Evolutionary conservation across 2,329 filamentous ascomycete genomes (phyloP), one percentile per base, ranked within the genome.

Genomic region (Didymellaceae sp.): DNA sequence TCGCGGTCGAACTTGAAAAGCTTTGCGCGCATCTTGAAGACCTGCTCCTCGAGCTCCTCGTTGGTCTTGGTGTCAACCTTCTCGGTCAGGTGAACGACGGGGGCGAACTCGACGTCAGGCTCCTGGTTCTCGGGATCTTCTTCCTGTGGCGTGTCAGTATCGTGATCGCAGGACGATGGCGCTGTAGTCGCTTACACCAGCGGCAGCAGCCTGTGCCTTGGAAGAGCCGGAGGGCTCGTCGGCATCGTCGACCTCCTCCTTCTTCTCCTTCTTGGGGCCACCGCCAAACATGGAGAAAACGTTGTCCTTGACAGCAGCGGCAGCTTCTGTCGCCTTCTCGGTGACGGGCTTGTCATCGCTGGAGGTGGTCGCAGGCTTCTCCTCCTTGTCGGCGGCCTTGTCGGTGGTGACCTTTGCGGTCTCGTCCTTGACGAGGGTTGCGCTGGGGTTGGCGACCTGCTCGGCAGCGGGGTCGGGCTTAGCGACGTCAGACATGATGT

Each of bases 1-100:
- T 96, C 91, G 66, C 89, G 86, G 78, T 96, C 88, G 75, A 97
- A 99, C 81, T 92, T 93, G 87, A 99, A 99, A 62, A 99, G 88
- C 86, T 99, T 99, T 73, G 94, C 94, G 69, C 94, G 90, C 93
- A 97, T 97, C 87, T 97, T 97, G 86, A 97, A 99, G 30, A 86
- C 82, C 81, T 96, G 90, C 81, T 97, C 92, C 82, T 99, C 94
- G 35, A 88, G 85, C 82, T 99, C 94, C 79, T 99, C 94, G 80
- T 97, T 96, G 77, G 94, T 97, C 85, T 96, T 96, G 72, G 86
- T 89, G 73, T 97, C 93, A 68, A 97, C 88, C 81, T 95, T 94
- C 82, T 99, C 91, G 57, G 93, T 97, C 72, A 99, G 83, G 79
- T 87, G 92, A 71, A 96, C 90, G 65, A 99, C 91, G 61, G 94